A percentile compares a stretch with the other conserved stretches of the same genome.
phyloP scores from a whole-genome alignment of 192 early-diverging fungal species.

The Pilobolus umbonatus region DNA sequence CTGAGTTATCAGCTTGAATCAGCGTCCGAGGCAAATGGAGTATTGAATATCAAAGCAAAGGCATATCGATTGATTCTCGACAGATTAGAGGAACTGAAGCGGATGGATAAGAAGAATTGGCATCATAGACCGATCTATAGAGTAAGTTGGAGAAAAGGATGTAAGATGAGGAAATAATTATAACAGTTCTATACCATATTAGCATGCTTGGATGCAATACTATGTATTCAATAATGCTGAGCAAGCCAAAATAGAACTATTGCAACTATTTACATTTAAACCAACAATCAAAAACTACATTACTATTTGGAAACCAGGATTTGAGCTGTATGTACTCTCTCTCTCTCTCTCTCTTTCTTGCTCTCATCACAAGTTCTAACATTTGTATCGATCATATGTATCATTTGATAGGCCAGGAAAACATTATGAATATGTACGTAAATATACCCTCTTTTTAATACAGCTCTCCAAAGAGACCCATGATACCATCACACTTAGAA shows the following conservation, averaged over 20 bases:
- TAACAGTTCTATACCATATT: not conserved
- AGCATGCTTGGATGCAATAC: slow-evolving; percentile 63
- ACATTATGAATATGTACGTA: slow-evolving; percentile 68
- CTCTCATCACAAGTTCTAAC: not conserved
- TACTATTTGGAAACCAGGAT: slow-evolving; percentile 75
- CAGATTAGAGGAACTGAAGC: not conserved
- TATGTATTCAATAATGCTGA: slow-evolving; percentile 51
- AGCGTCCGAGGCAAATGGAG: too few relatives aligned
- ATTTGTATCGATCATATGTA: not conserved
- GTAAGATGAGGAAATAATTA: not conserved
- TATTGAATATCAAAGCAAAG: too few relatives aligned
- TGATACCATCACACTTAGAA: slow-evolving; percentile 54
- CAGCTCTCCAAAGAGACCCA: slow-evolving; percentile 49
- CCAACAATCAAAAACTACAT: slow-evolving; percentile 50
- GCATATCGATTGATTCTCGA: too few relatives aligned
- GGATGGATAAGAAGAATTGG: slow-evolving; percentile 63
- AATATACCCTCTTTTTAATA: slow-evolving; percentile 63
- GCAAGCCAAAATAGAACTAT: slow-evolving; percentile 54
- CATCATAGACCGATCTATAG: slow-evolving; percentile 65
- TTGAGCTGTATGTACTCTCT: slow-evolving; percentile 60
- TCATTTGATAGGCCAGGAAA: slow-evolving; percentile 53
- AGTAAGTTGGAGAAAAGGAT: slow-evolving; percentile 33
- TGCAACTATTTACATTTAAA: slow-evolving; percentile 57
- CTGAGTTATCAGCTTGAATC: too few relatives aligned
- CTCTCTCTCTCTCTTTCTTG: too few relatives aligned